Percentiles rank a stretch among this genome's conserved stretches.
Conservation (phyloP, 179 eudicot species). For the Actinidia chinensis region DNA sequence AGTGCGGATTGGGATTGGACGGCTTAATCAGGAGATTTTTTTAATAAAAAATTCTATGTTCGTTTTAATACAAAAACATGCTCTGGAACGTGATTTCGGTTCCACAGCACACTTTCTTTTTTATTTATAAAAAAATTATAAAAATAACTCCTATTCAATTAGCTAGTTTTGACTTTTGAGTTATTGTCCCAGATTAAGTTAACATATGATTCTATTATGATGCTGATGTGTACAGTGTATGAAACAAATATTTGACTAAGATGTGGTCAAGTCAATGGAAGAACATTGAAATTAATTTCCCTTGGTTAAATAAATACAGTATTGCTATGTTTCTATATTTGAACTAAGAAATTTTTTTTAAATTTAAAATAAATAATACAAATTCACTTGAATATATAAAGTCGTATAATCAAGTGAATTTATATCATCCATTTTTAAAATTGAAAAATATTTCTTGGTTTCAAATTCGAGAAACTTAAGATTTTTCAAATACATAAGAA, state of each 20-base stretch:
- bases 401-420: too few relatives aligned
- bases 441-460: too few relatives aligned
- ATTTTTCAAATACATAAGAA: too few relatives aligned
- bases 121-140: neutral
- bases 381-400: too few relatives aligned
- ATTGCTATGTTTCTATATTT: too few relatives aligned
- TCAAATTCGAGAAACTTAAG: too few relatives aligned
- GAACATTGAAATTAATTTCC: neutral
- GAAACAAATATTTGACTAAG: constrained; percentile 1
- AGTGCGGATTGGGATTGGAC: too few relatives aligned
- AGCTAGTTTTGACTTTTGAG: neutral
- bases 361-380: too few relatives aligned
- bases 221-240: neutral
- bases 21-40: neutral
- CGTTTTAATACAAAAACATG: neutral
- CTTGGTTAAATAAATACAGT: too few relatives aligned
- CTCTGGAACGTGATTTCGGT: neutral
- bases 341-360: too few relatives aligned
- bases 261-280: neutral
- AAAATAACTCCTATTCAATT: neutral
- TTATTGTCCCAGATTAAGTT: neutral
- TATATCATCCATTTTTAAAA: too few relatives aligned
- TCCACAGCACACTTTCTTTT: neutral
- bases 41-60: neutral
- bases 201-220: neutral